Evolutionary conservation across 1,139 yeast genomes (phyloP).

Genomic region (Blastobotrys illinoisensis): DNA sequence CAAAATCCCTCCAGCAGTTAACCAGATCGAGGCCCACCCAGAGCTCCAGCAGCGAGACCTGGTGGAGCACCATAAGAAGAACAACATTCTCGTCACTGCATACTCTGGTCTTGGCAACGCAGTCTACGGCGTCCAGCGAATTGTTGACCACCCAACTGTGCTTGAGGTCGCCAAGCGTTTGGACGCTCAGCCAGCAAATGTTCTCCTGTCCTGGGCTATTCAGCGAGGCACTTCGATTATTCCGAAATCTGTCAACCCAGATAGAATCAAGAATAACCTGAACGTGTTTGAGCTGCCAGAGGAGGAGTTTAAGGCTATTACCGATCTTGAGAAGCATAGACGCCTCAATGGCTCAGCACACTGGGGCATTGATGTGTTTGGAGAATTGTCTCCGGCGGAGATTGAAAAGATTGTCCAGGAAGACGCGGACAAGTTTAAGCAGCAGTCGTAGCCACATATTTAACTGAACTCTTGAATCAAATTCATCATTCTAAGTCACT

Average conservation of each 20-base stretch:
- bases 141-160: constrained; percentile 44
- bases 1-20: constrained; percentile 65
- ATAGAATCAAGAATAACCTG: constrained; percentile 42
- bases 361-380: constrained; percentile 18
- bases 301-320: constrained; percentile 1
- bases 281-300: constrained; percentile 25
- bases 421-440: background rate
- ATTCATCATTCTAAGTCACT: too few species aligned
- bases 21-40: constrained; percentile 89
- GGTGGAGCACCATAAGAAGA: constrained; percentile 52
- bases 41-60: constrained; percentile 70
- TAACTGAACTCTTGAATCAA: too few species aligned
- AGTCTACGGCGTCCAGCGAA: constrained; percentile 2
- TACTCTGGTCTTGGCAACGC: constrained; percentile 62
- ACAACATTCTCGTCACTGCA: constrained; percentile 65
- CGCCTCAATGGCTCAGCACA: constrained; percentile 41
- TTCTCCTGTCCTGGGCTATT: constrained; percentile 41
- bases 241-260: constrained; percentile 56
- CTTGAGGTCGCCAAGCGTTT: constrained; percentile 37
- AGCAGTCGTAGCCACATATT: background rate
- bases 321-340: constrained; percentile 51
- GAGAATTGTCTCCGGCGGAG: constrained; percentile 7
- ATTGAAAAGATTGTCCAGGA: background rate
- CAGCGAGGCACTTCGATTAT: constrained; percentile 52
- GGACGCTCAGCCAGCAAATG: constrained; percentile 38